These are phyloP conservation scores for Diversispora epigaea DNA, from an alignment of 192 early-diverging fungal species.

Conservation along the genomic window DNA sequence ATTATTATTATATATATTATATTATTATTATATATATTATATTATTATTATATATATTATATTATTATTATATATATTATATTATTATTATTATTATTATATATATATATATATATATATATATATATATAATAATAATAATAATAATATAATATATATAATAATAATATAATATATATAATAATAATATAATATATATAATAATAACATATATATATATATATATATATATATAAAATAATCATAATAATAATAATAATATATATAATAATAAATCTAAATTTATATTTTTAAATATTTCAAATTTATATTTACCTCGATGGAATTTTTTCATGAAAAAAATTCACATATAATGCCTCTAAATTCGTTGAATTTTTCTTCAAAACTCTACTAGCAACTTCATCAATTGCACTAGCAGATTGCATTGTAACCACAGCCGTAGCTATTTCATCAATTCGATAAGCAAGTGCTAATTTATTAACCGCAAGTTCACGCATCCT, in stretches of 20 bases:
- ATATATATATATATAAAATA: background rate
- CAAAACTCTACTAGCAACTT: constrained; percentile 30
- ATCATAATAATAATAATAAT: background rate
- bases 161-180: too few species aligned
- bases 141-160: too few species aligned
- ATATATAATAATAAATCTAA: too few species aligned
- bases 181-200: too few species aligned
- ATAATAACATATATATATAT: too few species aligned
- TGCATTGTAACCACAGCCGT: constrained; percentile 27
- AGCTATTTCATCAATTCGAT: constrained; percentile 31
- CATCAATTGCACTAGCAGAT: constrained; percentile 28
- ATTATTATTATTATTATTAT: too few species aligned
- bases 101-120: too few species aligned
- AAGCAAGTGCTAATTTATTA: constrained; percentile 30
- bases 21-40: too few species aligned
- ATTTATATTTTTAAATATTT: background rate
- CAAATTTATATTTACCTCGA: constrained; percentile 28
- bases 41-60: too few species aligned
- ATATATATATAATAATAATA: too few species aligned
- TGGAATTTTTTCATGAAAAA: constrained; percentile 31
- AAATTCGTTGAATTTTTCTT: constrained; percentile 27
- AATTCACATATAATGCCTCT: constrained; percentile 27
- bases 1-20: too few species aligned
- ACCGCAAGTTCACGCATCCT: constrained; percentile 30
- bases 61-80: too few species aligned